Base-by-base conservation (phyloP, 495 filamentous ascomycete genomes). In the Tuber microsphaerosporum region DNA sequence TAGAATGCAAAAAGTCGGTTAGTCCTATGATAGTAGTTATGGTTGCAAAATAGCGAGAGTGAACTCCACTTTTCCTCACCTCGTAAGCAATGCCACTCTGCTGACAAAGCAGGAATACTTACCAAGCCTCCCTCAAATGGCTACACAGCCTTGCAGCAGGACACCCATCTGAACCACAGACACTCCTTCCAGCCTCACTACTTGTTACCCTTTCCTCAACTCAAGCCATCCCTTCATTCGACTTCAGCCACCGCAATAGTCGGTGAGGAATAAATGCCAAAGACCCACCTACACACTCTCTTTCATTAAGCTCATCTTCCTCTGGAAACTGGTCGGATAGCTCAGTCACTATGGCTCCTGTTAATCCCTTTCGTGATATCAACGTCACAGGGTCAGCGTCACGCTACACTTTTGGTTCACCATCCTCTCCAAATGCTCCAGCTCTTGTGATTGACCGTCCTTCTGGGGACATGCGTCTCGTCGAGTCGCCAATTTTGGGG, bases 401-500 rank as follows among this genome's bases (percentile, higher is more conserved):
- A 78, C 91, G 94, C 81, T 99, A 99, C 87, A 93, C 94, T 78
- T 99, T 99, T 85, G 92, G 92, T 20, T 99, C 96, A 12, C 96
- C 95, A 20, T 98, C 96, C 7, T 93, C 94, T 26, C 94, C 94
- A 77, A 89, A 92, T 84, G 90, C 94, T 69, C 93, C 93, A 22
- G 92, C 93, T 39, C 88, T 99, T 44, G 91, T 97, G 45, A 88
- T 99, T 72, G 94, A 98, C 79, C 89, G 95, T 69, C 95, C 95
- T 41, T 93, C 93, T 41, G 95, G 95, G 75, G 96, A 99, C 84
- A 85, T 97, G 51, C 89, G 94, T 26, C 87, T 99, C 71, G 91
- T 89, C 80, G 91, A 97, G 89, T 91, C 92, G 65, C 87, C 90
- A 73, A 84, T 93, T 56, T 85, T 92, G 17, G 89, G 90, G 43